Evolutionary conservation across 2,329 filamentous ascomycete genomes (phyloP).

Genomic region (Fusarium penzigii): DNA sequence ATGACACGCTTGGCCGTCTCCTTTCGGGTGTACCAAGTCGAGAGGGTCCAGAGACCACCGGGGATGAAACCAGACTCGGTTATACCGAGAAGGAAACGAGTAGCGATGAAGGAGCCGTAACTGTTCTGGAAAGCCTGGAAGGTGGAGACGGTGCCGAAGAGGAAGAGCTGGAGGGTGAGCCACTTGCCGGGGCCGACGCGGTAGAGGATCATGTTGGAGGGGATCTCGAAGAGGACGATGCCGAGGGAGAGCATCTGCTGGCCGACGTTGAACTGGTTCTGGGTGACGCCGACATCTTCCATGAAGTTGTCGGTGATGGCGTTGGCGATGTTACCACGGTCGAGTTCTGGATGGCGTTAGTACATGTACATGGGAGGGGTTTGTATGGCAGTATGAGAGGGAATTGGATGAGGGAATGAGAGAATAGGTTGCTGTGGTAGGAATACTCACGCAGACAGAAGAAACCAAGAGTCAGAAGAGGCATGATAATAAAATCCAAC

Average conservation of each 20-base stretch:
- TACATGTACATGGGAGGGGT: no score
- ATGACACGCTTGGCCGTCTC: slow-evolving; percentile 55
- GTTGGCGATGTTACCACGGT: slow-evolving; percentile 46
- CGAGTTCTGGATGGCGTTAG: slow-evolving; percentile 32
- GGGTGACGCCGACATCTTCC: slow-evolving; percentile 49
- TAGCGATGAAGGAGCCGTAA: slow-evolving; percentile 49
- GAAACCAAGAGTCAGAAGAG: slow-evolving; percentile 43
- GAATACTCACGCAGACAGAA: slow-evolving; percentile 42
- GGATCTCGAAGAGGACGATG: slow-evolving; percentile 48
- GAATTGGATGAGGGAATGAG: no score
- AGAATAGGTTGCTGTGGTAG: not conserved
- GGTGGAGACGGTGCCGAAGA: slow-evolving; percentile 53
- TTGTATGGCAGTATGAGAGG: no score
- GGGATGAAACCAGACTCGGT: slow-evolving; percentile 58
- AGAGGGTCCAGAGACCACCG: slow-evolving; percentile 51
- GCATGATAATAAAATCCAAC: slow-evolving; percentile 44
- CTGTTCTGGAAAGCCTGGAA: slow-evolving; percentile 55
- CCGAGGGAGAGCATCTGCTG: slow-evolving; percentile 52
- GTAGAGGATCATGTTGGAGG: slow-evolving; percentile 39
- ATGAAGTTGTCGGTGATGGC: slow-evolving; percentile 52
- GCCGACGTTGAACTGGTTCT: slow-evolving; percentile 54
- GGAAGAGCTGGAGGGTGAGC: slow-evolving; percentile 54
- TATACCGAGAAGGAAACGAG: slow-evolving; percentile 53
- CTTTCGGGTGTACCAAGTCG: slow-evolving; percentile 55
- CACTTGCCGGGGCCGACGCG: slow-evolving; percentile 48